Conservation (phyloP, 106 monocot species). For the Allium sativum region DNA sequence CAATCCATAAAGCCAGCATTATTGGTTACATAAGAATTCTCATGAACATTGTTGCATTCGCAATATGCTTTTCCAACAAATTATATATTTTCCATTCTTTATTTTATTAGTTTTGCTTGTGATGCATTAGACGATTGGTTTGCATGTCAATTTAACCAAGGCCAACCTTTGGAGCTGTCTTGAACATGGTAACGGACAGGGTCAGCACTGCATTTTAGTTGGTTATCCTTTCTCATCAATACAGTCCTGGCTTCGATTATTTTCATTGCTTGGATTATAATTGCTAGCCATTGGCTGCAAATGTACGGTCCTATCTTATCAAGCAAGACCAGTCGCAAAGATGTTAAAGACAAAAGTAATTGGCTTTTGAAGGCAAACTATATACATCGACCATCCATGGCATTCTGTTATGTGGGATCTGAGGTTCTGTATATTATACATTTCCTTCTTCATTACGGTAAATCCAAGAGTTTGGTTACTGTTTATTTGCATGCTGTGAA, state of each 20-base stretch:
- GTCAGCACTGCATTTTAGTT: conserved; percentile 89
- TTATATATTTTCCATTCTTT: no score
- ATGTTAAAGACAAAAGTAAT: conserved; percentile 71
- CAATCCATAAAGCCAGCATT: no score
- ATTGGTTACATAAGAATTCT: no score
- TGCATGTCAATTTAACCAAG: no score
- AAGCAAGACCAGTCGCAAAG: conserved; percentile 88
- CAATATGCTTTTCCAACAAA: no score
- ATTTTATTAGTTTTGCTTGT: no score
- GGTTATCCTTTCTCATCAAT: conserved; percentile 72
- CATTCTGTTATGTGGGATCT: conserved; percentile 84
- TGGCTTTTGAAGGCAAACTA: conserved; percentile 86
- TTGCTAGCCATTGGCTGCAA: conserved; percentile 96
- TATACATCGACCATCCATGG: conserved; percentile 72
- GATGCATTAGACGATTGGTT: no score
- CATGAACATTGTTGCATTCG: no score
- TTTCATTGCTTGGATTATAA: conserved; percentile 78
- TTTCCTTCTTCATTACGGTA: conserved; percentile 49
- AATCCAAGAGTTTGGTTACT: conserved; percentile 40
- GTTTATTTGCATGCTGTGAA: conserved; percentile 36
- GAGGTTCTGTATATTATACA: conserved; percentile 92
- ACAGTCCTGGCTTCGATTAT: conserved; percentile 80
- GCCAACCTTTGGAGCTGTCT: conserved; percentile 88
- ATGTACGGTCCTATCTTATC: conserved; percentile 96
- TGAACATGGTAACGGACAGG: conserved; percentile 97